Evolutionary conservation across 306 rosid species (phyloP).

Genomic region (Cucurbita moschata): DNA sequence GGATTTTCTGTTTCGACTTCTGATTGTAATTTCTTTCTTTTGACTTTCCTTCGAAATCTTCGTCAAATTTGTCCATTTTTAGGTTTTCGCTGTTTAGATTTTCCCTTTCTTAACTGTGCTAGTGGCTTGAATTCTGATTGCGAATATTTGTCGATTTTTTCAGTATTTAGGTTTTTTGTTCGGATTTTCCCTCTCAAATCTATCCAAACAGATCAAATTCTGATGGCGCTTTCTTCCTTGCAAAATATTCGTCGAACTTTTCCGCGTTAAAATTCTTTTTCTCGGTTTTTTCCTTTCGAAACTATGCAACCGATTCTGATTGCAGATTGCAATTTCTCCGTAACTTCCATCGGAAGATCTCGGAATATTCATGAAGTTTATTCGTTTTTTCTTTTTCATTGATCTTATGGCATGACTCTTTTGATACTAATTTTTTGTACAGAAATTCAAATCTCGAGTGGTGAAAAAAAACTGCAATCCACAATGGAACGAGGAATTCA

Average conservation of each 20-base stretch:
- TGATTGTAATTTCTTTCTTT: not conserved
- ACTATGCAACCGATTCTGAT: not conserved
- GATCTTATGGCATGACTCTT: not conserved
- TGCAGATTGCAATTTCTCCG: not conserved
- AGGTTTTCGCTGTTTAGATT: not conserved
- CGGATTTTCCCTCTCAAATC: not conserved
- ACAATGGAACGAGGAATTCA: constrained; percentile 71
- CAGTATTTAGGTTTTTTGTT: not conserved
- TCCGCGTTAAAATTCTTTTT: not conserved
- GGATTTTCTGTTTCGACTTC: not conserved
- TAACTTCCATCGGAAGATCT: not conserved
- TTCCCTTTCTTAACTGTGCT: not conserved
- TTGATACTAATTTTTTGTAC: constrained; percentile 3
- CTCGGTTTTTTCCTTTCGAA: too few relatives aligned
- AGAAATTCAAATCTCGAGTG: constrained; percentile 53
- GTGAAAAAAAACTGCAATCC: constrained; percentile 52
- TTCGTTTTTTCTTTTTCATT: not conserved
- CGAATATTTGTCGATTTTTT: not conserved
- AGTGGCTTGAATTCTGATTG: not conserved
- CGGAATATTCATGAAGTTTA: not conserved
- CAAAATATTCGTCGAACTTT: not conserved
- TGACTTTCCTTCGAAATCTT: not conserved
- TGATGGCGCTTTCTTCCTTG: not conserved
- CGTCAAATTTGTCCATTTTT: not conserved
- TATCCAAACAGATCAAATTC: not conserved